These are phyloP conservation scores for Podila horticola DNA, from an alignment of 192 early-diverging fungal species.

Conservation along the genomic window DNA sequence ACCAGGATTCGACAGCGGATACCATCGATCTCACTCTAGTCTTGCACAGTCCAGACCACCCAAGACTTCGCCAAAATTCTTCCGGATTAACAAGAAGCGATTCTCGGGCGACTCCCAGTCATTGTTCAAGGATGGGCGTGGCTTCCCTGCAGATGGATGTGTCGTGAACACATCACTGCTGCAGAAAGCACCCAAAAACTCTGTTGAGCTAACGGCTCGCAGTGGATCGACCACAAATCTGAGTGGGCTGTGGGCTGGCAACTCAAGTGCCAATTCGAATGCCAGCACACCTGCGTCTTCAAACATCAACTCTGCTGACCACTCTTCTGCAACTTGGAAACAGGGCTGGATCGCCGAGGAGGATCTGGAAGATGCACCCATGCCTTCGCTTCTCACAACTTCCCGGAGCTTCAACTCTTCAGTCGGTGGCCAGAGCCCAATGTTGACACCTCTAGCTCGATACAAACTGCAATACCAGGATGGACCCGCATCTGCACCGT, in stretches of 20 bases:
- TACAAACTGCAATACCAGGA: constrained; percentile 45
- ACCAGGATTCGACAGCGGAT: constrained; percentile 16
- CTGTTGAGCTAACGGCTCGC: constrained; percentile 39
- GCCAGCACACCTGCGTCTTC: not conserved
- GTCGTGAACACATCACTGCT: constrained; percentile 42
- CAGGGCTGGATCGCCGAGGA: constrained; percentile 51
- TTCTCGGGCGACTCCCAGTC: constrained; percentile 45
- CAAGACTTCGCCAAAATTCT: constrained; percentile 29
- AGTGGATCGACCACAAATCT: constrained; percentile 27
- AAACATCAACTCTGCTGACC: not conserved
- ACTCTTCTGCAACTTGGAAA: constrained; percentile 22
- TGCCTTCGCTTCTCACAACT: constrained; percentile 30
- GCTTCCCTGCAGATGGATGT: constrained; percentile 20
- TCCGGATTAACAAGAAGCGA: constrained; percentile 47
- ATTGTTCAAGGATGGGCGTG: constrained; percentile 30
- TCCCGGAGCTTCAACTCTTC: constrained; percentile 36
- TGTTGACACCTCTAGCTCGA: constrained; percentile 35
- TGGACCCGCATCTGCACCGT: constrained; percentile 36
- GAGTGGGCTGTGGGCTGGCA: constrained; percentile 18
- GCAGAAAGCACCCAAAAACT: constrained; percentile 23
- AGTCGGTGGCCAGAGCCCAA: constrained; percentile 17
- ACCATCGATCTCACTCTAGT: constrained; percentile 25
- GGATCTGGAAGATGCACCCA: constrained; percentile 28
- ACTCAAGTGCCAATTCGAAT: not conserved
- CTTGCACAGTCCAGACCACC: constrained; percentile 14